Evolutionary conservation across 495 filamentous ascomycete species (phyloP), one percentile per base, ranked within the genome.

Genomic region (Xylaria acuta): DNA sequence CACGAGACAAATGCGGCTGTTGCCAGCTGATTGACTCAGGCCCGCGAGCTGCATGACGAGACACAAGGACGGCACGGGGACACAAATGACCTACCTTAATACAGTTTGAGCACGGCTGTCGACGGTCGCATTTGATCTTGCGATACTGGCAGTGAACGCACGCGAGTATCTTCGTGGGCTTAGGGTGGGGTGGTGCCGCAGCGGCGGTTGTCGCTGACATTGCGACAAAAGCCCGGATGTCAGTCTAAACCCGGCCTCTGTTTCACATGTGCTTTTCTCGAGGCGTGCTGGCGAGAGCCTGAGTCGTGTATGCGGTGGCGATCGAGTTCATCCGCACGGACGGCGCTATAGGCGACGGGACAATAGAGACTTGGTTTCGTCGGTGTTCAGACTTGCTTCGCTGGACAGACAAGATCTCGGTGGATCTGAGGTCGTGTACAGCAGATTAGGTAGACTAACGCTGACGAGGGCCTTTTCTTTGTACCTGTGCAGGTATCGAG

Each of bases 61-160:
- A 64, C 36, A 64, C 38, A 4, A 45, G 14, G 40, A 43, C 40
- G 12, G 40, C 40, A 40, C 62, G 38, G 22, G 8, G 30, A 66
- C 30, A 22, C 18, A 25, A 53, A 25, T 7, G 14, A 32, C 41
- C n/a, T 68, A 73, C 71, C 78, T 90, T 91, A 43, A 80, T 74
- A 73, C 90, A 92, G 60, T 90, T 89, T 38, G 86, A 82, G 71
- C 90, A 92, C 18, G 90, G 90, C 77, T 90, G 89, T 51, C 84
- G 83, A 47, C 89, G 86, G 75, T 91, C 88, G 75, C 90, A 92
- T 71, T 87, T 88, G 74, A 92, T 85, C 78, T 92, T 92, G 45
- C 89, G 81, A 59, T 86, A 85, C 71, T 90, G 89, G 72, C 90
- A 92, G 9, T 83, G 78, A 8, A 79, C 77, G 60, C 82, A 84